Percentiles rank a stretch among this genome's conserved stretches.
These are phyloP conservation scores for Tilletia indica DNA, from an alignment of 1,284 basidiomycete genomes.

Conservation along the genomic window DNA sequence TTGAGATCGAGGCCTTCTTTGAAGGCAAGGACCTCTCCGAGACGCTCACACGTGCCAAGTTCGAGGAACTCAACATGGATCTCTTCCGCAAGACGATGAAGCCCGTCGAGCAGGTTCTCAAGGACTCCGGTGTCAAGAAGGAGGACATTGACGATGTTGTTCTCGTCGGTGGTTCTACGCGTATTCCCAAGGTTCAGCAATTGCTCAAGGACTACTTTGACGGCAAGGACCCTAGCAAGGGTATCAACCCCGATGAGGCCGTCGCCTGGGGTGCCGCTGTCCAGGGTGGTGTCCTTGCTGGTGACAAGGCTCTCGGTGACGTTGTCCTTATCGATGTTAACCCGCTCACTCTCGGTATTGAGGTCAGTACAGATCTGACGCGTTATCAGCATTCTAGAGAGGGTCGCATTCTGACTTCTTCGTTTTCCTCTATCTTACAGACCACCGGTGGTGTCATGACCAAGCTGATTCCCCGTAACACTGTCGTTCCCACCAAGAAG, in stretches of 20 bases:
- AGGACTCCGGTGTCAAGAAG: conserved; percentile 97
- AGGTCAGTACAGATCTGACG: conserved; percentile 52
- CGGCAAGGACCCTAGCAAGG: conserved; percentile 86
- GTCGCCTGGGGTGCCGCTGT: conserved; percentile 90
- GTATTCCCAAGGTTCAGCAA: conserved; percentile 97
- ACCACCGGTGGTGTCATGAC: conserved; percentile 98
- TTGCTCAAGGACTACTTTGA: conserved; percentile 88
- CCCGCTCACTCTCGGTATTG: conserved; percentile 92
- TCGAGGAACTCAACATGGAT: conserved; percentile 98
- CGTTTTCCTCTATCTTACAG: conserved; percentile 32
- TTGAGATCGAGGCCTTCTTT: conserved; percentile 83
- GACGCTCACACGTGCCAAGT: conserved; percentile 94
- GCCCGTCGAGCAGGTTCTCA: conserved; percentile 96
- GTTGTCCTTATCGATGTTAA: conserved; percentile 94
- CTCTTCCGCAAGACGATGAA: conserved; percentile 99
- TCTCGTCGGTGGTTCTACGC: conserved; percentile 94
- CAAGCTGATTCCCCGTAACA: conserved; percentile 93
- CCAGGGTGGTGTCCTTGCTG: conserved; percentile 92
- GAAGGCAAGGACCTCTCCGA: conserved; percentile 94
- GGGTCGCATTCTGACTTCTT: neutral
- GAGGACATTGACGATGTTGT: conserved; percentile 85
- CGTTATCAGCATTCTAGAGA: neutral
- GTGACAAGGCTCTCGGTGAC: conserved; percentile 74
- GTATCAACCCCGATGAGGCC: conserved; percentile 80
- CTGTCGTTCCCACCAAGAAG: conserved; percentile 96